phyloP scores from a whole-genome alignment of 2,329 filamentous ascomycete genomes.

The Endoconidiophora polonica region DNA sequence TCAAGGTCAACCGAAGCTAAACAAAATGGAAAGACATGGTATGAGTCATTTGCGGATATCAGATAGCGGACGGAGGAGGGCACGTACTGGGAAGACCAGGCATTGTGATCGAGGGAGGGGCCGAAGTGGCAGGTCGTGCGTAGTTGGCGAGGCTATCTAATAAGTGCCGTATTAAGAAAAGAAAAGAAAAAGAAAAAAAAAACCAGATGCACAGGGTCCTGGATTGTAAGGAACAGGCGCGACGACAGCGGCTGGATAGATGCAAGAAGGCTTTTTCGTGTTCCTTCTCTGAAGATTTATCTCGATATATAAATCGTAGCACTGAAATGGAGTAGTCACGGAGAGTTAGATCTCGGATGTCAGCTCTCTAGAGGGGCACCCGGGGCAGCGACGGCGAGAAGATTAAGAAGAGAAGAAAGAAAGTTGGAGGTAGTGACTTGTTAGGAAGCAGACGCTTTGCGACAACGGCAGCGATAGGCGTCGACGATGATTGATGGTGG shows the following conservation, averaged over 20 bases:
- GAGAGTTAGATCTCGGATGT: too few species aligned
- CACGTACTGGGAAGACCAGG: constrained; percentile 12
- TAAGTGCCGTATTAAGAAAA: not conserved
- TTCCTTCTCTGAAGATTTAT: not conserved
- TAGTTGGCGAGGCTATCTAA: not conserved
- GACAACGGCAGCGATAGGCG: not conserved
- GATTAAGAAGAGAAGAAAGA: too few species aligned
- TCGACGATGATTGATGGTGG: not conserved
- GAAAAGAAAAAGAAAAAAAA: not conserved
- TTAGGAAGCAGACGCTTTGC: not conserved
- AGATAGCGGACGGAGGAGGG: not conserved
- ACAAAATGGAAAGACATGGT: constrained; percentile 1
- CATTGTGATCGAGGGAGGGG: constrained; percentile 5
- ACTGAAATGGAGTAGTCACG: too few species aligned
- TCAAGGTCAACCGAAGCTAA: constrained; percentile 91
- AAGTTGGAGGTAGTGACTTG: too few species aligned
- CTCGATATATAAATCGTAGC: too few species aligned
- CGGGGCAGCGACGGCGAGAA: too few species aligned
- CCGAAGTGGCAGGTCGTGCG: not conserved
- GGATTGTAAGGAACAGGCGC: not conserved
- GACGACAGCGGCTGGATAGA: too few species aligned
- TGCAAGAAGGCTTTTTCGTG: too few species aligned
- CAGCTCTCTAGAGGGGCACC: too few species aligned
- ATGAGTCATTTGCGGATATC: not conserved
- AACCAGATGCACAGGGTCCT: not conserved